Evolutionary conservation across 2,329 filamentous ascomycete species (phyloP), one percentile per base, ranked within the genome.

Genomic region (Cladosporium sp.): DNA sequence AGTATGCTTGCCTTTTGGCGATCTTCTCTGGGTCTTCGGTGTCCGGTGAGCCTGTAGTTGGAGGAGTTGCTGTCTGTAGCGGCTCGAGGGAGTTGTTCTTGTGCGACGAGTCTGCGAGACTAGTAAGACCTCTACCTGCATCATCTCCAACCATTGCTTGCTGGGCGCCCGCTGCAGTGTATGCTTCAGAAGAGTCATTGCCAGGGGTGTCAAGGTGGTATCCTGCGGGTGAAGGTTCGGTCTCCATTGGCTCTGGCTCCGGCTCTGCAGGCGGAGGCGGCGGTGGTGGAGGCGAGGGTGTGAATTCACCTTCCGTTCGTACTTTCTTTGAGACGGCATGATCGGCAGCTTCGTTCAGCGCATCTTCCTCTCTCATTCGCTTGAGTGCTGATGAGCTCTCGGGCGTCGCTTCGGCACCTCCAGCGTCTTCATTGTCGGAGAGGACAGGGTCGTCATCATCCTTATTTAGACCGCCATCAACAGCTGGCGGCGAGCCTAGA

Each of bases 21-120:
- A 60, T 55, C 59, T 68, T 68, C 61, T 69, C 63, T 17, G 67
- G 64, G 36, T 69, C 67, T 40, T 70, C 70, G 28, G 64, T 64
- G 22, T 74, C 67, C 7, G 70, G 70, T n/a, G 70, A 72, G 56
- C 69, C 70, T 4, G 70, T 73, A 1, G 71, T 73, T 2, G 72
- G 72, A 30, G 73, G 78, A 9, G 77, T 80, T 3, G 77, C 78
- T 20, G 77, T 73, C 61, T 80, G 78, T 64, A 71, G 71, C 9
- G 75, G 74, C 55, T 73, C 75, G 19, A 61, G 61, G 19, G 63
- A 62, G 55, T 63, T 58, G 25, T 63, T 60, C 17, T 59, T 60
- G n/a, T 58, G 62, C 20, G 60, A 59, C 42, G 64, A 59, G 36
- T 63, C 62, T 28, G 61, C 43, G 45, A 58, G 51, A 43, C 51